These are phyloP conservation scores for Erythrophleum fordii DNA, from an alignment of 306 rosid genomes.

Conservation along the genomic window DNA sequence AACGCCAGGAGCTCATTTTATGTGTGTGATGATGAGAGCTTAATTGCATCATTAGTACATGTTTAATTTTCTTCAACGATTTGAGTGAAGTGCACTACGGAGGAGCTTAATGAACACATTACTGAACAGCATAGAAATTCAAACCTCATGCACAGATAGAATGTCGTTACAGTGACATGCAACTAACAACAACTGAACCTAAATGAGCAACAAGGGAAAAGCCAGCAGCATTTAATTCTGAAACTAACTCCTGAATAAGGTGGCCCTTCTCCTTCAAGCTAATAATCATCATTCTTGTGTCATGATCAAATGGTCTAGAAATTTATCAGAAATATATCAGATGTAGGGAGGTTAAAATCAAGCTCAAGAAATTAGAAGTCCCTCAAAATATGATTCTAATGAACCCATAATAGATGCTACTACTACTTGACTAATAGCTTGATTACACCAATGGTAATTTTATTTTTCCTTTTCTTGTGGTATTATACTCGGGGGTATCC, in stretches of 20 bases:
- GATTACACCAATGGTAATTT: no score
- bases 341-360: background rate
- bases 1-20: background rate
- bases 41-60: background rate
- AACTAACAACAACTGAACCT: slow-evolving; percentile 34
- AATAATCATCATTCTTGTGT: slow-evolving; percentile 18
- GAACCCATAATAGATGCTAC: no score
- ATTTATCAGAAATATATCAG: background rate
- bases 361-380: no score
- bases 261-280: slow-evolving; percentile 40
- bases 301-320: slow-evolving; percentile 21
- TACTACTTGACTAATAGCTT: no score
- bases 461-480: no score
- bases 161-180: slow-evolving; percentile 53
- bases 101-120: slow-evolving; percentile 35
- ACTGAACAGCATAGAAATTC: slow-evolving; percentile 33
- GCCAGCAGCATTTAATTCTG: slow-evolving; percentile 46
- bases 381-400: no score
- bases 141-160: slow-evolving; percentile 42
- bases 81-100: background rate
- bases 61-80: background rate
- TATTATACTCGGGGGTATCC: no score
- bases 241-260: slow-evolving; percentile 49
- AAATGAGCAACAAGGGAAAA: slow-evolving; percentile 40
- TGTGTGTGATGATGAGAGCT: slow-evolving; percentile 18